Evolutionary conservation across 2,329 filamentous ascomycete genomes (phyloP).

Genomic region (Fusarium ambrosium): DNA sequence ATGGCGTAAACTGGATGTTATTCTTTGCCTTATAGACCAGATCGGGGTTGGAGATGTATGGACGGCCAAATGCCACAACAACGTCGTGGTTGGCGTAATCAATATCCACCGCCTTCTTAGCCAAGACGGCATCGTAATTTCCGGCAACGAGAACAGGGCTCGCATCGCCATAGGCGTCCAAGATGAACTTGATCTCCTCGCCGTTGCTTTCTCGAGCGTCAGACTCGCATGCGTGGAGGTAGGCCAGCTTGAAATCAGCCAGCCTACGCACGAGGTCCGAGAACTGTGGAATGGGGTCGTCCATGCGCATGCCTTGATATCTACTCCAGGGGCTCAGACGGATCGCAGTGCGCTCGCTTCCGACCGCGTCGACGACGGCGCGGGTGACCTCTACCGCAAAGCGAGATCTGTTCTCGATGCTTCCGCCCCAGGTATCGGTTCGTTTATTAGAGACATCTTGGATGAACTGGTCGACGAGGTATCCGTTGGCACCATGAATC

Average conservation of each 20-base stretch:
- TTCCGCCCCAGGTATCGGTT: not conserved
- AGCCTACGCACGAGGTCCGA: constrained; percentile 66
- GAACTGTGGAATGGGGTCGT: constrained; percentile 72
- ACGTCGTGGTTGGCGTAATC: constrained; percentile 45
- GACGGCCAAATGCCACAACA: constrained; percentile 49
- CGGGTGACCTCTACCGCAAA: constrained; percentile 63
- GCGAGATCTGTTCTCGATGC: not conserved
- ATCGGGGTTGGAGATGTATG: constrained; percentile 48
- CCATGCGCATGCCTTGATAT: constrained; percentile 74
- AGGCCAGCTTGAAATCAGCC: constrained; percentile 68
- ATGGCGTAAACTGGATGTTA: constrained; percentile 5
- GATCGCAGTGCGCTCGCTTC: constrained; percentile 66
- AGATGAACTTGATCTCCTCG: constrained; percentile 49
- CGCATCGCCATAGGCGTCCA: constrained; percentile 46
- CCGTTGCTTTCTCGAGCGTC: constrained; percentile 59
- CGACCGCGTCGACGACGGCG: constrained; percentile 57
- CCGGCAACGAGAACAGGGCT: constrained; percentile 52
- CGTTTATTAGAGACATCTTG: constrained; percentile 45
- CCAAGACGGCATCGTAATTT: constrained; percentile 47
- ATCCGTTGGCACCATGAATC: constrained; percentile 10
- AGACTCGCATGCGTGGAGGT: constrained; percentile 72
- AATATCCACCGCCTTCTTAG: constrained; percentile 47
- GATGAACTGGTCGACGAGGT: not conserved
- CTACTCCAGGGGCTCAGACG: constrained; percentile 70
- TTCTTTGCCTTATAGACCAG: constrained; percentile 38